These are phyloP conservation scores for Syzygium jambos DNA, from an alignment of 345 rosid species.

Conservation along the genomic window DNA sequence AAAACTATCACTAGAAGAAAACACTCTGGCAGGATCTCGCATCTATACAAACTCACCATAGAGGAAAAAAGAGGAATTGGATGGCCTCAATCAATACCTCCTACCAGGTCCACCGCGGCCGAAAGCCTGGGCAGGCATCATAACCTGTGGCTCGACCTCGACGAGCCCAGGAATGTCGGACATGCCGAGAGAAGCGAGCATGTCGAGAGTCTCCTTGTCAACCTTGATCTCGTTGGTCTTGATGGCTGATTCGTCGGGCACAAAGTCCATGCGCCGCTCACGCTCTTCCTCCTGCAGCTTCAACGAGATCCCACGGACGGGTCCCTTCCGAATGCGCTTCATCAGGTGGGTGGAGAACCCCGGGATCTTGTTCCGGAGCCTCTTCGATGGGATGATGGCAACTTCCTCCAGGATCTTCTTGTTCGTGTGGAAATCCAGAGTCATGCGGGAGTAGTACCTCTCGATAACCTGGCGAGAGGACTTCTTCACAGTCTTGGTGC, in stretches of 20 bases:
- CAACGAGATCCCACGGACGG: conserved; percentile 80
- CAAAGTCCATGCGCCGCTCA: conserved; percentile 88
- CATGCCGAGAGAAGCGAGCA: conserved; percentile 81
- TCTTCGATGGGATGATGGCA: conserved; percentile 77
- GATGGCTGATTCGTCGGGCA: conserved; percentile 79
- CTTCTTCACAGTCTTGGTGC: conserved; percentile 86
- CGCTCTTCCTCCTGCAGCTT: conserved; percentile 89
- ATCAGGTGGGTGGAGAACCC: conserved; percentile 78
- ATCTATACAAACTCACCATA: not conserved
- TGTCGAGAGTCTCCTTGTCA: conserved; percentile 63
- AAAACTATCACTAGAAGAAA: no score
- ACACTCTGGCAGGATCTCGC: not conserved
- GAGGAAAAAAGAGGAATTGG: not conserved
- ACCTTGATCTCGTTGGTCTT: conserved; percentile 49
- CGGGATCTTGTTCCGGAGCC: conserved; percentile 86
- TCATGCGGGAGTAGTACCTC: conserved; percentile 80
- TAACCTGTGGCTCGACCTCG: conserved; percentile 35
- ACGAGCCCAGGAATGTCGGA: conserved; percentile 44
- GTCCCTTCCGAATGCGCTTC: conserved; percentile 84
- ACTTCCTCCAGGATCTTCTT: conserved; percentile 82
- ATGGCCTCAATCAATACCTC: conserved; percentile 12
- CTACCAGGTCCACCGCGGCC: conserved; percentile 23
- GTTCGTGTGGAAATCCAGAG: conserved; percentile 82
- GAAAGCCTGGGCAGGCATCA: conserved; percentile 10
- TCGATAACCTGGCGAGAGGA: conserved; percentile 83